Conservation (phyloP, 257 asterid species). For the Ilex asprella region DNA sequence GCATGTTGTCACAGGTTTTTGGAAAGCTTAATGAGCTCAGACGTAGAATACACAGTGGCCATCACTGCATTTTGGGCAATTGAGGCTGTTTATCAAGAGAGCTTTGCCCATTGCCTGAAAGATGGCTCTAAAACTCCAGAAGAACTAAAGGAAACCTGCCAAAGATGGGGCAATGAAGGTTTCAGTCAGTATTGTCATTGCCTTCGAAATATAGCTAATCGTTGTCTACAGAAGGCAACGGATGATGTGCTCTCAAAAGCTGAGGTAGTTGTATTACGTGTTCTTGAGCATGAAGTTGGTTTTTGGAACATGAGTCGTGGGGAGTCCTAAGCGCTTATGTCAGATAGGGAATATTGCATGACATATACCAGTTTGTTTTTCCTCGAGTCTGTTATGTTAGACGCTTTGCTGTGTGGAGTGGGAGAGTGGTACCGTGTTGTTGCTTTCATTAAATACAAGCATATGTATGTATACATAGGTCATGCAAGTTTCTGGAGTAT, state of each 20-base stretch:
- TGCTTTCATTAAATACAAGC: too few relatives aligned
- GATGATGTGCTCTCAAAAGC: constrained; percentile 44
- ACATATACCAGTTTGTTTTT: too few relatives aligned
- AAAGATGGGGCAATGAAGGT: constrained; percentile 61
- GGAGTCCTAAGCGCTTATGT: constrained; percentile 4
- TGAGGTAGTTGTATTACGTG: constrained; percentile 36
- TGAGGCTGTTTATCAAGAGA: constrained; percentile 73
- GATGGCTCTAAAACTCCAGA: constrained; percentile 50
- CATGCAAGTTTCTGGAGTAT: too few relatives aligned
- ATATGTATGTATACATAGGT: too few relatives aligned
- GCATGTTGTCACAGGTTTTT: constrained; percentile 35
- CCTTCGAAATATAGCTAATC: constrained; percentile 47
- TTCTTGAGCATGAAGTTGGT: constrained; percentile 61
- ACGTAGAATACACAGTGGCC: constrained; percentile 59
- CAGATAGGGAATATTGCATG: too few relatives aligned
- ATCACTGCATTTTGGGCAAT: constrained; percentile 74
- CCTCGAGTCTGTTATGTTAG: too few relatives aligned
- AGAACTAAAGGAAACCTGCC: constrained; percentile 64
- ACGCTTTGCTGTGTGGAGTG: too few relatives aligned
- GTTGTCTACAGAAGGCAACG: constrained; percentile 39
- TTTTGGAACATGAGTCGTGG: constrained; percentile 81
- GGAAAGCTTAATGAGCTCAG: constrained; percentile 51
- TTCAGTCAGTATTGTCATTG: constrained; percentile 51
- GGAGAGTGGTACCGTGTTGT: too few relatives aligned
- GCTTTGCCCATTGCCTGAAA: constrained; percentile 80